A percentile compares a stretch with the other conserved stretches of the same genome.
phyloP scores from a whole-genome alignment of 2,329 filamentous ascomycete species.

The Fusarium sulawesiense region DNA sequence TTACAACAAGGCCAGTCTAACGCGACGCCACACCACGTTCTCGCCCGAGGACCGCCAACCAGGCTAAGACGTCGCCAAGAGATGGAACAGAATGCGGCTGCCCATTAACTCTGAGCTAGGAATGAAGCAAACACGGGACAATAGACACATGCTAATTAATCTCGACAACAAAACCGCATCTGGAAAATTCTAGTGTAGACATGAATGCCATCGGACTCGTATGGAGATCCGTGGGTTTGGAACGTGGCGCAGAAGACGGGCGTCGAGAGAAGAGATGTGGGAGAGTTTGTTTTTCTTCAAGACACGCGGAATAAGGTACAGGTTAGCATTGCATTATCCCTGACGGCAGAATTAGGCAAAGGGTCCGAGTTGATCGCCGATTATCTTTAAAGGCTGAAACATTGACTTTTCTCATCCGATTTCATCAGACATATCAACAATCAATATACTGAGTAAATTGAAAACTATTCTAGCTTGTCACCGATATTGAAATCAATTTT shows the following conservation, averaged over 20 bases:
- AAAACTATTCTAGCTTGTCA: no score
- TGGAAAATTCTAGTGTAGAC: background rate
- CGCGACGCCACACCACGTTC: slow-evolving; percentile 21
- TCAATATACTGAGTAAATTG: no score
- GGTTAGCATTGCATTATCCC: background rate
- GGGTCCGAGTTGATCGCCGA: background rate
- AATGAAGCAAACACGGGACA: background rate
- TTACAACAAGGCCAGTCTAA: background rate
- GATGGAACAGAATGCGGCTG: slow-evolving; percentile 4
- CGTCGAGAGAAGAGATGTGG: background rate
- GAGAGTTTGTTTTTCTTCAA: background rate
- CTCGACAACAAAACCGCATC: background rate
- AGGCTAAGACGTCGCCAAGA: background rate
- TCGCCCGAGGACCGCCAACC: background rate
- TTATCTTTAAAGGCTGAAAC: background rate
- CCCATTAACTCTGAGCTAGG: background rate
- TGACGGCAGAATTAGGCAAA: background rate
- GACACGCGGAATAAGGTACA: background rate
- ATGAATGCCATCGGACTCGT: background rate
- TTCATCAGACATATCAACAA: no score
- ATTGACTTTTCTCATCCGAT: background rate
- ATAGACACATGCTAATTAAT: background rate
- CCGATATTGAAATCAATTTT: accelerated
- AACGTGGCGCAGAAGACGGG: background rate
- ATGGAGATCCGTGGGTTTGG: background rate